Percentiles rank a stretch among this genome's conserved stretches.
Evolutionary conservation across 2,329 filamentous ascomycete genomes (phyloP).

Genomic region (Fusarium veterinarium): DNA sequence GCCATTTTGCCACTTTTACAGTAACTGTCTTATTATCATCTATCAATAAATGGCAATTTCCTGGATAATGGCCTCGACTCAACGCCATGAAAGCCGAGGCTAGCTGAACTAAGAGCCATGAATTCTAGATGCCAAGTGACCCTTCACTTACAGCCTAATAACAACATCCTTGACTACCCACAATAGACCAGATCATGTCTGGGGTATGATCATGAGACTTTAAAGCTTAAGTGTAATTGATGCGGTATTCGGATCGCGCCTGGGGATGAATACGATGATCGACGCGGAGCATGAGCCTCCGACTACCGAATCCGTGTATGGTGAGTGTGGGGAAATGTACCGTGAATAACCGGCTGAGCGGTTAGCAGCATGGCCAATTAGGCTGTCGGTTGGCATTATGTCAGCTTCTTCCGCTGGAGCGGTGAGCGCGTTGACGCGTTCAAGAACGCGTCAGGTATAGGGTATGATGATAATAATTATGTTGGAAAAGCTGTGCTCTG

Average conservation of each 20-base stretch:
- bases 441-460: neutral
- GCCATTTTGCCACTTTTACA: rapidly evolving
- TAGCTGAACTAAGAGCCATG: neutral
- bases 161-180: neutral
- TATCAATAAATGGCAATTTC: rapidly evolving
- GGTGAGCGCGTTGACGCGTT: neutral
- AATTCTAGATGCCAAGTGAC: neutral
- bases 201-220: neutral
- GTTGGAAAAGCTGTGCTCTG: rapidly evolving
- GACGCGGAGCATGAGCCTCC: neutral
- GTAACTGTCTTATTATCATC: neutral
- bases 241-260: neutral
- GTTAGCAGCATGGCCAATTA: neutral
- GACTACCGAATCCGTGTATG: neutral
- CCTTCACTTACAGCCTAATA: slow-evolving; percentile 13
- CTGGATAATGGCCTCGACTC: neutral
- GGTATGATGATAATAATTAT: neutral
- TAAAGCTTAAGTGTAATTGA: neutral
- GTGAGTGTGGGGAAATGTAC: neutral
- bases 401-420: neutral
- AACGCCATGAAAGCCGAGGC: neutral
- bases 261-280: slow-evolving; percentile 1
- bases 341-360: neutral
- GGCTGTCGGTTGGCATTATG: neutral
- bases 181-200: neutral